Evolutionary conservation across 345 rosid species (phyloP), one percentile per base, ranked within the genome.

Genomic region (Sonneratia alba): DNA sequence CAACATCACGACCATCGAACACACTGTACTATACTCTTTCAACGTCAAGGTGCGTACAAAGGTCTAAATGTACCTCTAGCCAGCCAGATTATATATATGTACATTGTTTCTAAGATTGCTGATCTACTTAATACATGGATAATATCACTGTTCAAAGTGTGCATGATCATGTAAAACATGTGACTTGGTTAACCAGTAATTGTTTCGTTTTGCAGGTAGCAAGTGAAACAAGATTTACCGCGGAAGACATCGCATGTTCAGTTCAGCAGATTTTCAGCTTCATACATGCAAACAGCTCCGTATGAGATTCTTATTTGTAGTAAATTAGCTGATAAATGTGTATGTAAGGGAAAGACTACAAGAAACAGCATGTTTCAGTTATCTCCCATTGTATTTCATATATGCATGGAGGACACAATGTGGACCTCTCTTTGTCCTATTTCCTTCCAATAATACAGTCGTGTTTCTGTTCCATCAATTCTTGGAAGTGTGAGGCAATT

Each of bases 1-100:
- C 77, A 95, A 90, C 78, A 95, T 95, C 75, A 92, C 99, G 69
- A 92, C 97, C 80, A 90, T 92, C 72, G 98, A 92, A 71, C 98
- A 92, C 80, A 95, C 97, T 15, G 98, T 95, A 61, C 91, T 95
- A 21, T 92, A 92, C 78, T 95, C 99, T 63, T 92, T 95, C 70
- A 95, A 88, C 63, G 98, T 89, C 82, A 95, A 92, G 96, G 99
- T 88, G 82, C 59, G 68, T 63, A 72, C 15, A 0, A 36, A 4
- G 43, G 9, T 40, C 43, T 4, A 4, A 4, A 40, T 40, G 9
- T 40, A 40, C 9, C 43, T 40, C 43, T 40, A 40, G 43, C 43
- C 43, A 3, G 42, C 34, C 1, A 53, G 74, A 64, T 37, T 42
- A 22, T 18, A 21, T 2, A 37, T 27, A 66, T 45, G 40, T 47